These are phyloP conservation scores for Escovopsis sp. DNA, from an alignment of 2,329 filamentous ascomycete genomes.

Conservation along the genomic window DNA sequence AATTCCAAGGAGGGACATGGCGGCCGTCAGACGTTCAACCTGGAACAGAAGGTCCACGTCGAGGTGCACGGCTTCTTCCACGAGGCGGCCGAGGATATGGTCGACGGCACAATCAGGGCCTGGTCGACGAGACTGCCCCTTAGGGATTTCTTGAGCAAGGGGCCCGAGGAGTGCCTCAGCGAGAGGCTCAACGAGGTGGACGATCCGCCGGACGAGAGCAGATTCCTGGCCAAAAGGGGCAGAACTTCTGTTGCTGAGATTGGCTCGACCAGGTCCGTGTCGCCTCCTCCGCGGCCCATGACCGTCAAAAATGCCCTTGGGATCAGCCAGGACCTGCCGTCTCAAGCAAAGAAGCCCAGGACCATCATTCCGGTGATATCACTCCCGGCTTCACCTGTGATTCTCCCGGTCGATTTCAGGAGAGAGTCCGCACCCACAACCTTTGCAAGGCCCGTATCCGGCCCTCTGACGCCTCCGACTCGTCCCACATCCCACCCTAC, in stretches of 20 bases:
- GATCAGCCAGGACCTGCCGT: conserved; percentile 11
- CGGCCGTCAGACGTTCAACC: conserved; percentile 29
- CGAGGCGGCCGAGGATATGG: neutral
- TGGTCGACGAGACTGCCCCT: conserved; percentile 38
- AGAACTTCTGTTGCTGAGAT: conserved; percentile 13
- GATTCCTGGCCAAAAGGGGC: conserved; percentile 16
- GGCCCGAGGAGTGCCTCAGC: conserved; percentile 38
- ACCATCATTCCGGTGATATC: conserved; percentile 2
- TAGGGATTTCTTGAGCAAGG: conserved; percentile 38
- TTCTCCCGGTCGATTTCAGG: conserved; percentile 15
- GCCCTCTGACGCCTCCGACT: conserved; percentile 12
- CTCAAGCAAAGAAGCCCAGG: neutral
- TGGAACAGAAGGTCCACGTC: conserved; percentile 39
- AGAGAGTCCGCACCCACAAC: conserved; percentile 15
- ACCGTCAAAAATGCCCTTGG: conserved; percentile 19
- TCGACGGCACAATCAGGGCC: conserved; percentile 26
- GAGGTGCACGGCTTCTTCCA: conserved; percentile 47
- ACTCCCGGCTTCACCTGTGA: conserved; percentile 17
- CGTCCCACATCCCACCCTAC: conserved; percentile 15
- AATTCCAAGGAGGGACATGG: conserved; percentile 12
- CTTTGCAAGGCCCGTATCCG: conserved; percentile 1
- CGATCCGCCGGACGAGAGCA: conserved; percentile 14
- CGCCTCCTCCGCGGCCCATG: conserved; percentile 7
- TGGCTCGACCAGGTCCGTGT: neutral
- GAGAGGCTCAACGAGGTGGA: conserved; percentile 33